Base-by-base conservation (phyloP, 371 early-diverging fungal species). In the Syncephalastrum contaminatum region DNA sequence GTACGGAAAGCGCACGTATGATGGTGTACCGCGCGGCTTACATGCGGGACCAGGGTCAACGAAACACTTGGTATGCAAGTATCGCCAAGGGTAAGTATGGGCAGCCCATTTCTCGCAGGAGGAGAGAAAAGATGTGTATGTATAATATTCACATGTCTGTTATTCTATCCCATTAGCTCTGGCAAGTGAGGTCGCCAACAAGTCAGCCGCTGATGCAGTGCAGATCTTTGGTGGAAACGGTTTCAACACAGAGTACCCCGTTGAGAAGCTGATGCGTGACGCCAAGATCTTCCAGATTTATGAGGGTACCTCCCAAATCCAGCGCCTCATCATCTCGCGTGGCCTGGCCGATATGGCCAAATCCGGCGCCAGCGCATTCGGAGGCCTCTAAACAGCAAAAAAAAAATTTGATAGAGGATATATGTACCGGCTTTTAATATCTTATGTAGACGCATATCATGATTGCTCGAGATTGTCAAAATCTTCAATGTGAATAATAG, bases 211-310 rank as follows among this genome's bases (percentile, higher is more conserved):
- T 8, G 96, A 96, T 66, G 96, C 97, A 3, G 95, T 96, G 14
- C 98, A 97, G 72, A 93, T 97, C 66, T 95, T 94, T 84, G 98
- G 98, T 25, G 97, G 97, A 48, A 92, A 93, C 67, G 98, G 96
- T 3, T 93, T 88, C 83, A 95, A 95, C 80, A 83, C 70, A 7
- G 89, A 88, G 66, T 90, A 88, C 67, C 91, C 89, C 0, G 94
- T 94, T 4, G 96, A 95, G 70, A 95, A 96, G 77, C 77, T 94
- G 53, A 92, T 86, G 80, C 84, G 91, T 51, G 95, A 94, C 61
- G 93, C 95, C 48, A 95, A 93, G 75, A 95, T 96, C 63, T 96
- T 94, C 79, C 89, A 88, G 77, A 96, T 97, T 55, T 97, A 96
- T 66, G 98, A 97, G 74, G 98, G 98, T 52, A 97, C 98, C 4